Evolutionary conservation across 208 protist species (phyloP), one percentile per base, ranked within the genome.

Genomic region (Leishmania mexicana): DNA sequence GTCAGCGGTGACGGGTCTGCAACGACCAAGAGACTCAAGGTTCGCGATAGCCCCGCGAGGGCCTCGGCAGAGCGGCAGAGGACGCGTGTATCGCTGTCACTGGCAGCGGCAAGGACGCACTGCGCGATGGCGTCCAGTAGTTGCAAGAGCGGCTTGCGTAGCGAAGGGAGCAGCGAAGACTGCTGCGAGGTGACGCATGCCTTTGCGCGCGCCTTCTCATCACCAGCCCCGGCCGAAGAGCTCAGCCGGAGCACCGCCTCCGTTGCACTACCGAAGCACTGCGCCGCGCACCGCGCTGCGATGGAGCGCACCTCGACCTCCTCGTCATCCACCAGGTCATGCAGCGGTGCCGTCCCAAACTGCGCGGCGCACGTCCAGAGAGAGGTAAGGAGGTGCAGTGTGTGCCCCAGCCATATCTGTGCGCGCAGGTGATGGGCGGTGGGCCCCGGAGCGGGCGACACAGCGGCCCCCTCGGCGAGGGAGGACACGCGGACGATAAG

Each of bases 301-400:
- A 89, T 72, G 64, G 82, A 85, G n/a, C 91, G 91, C 60, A 96
- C 89, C 75, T 96, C 93, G 17, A 87, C 82, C 57, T 96, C 93
- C 24, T 92, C 89, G 76, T 95, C 89, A 28, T 87, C 81, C n/a
- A 79, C 79, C 68, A 79, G 54, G 71, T 70, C 77, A 57, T 54
- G 84, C 76, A 88, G 83, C 82, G 79, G 75, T 28, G 83, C 72
- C 45, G 54, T 75, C 45, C 83, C 83, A 58, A 82, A 85, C 19
- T 38, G 72, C 1, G 62, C 64, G 19, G 78, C 72, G 47, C 71
- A 79, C 65, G 76, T 73, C 86, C 76, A 92, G 42, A 88, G 79
- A n/a, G 73, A 81, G 35, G 76, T 81, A 3, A 89, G 76, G 51
- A 91, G 76, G 77, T 81, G 71, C 79, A 87, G 38, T 51, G 79